Evolutionary conservation across 495 filamentous ascomycete species (phyloP).

Genomic region (Hypoxylon rickii): DNA sequence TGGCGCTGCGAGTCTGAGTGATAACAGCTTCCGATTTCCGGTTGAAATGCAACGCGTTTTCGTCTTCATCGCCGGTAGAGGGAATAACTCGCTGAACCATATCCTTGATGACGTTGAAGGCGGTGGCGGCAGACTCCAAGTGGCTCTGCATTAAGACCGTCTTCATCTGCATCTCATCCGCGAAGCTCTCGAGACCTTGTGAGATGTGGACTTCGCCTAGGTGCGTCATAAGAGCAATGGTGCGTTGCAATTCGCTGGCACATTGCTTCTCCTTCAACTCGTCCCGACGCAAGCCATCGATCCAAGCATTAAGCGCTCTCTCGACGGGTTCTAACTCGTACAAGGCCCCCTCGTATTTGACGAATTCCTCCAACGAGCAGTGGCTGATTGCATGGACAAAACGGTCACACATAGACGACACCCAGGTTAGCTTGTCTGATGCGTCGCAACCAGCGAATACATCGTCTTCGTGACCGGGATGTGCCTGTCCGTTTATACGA

Average conservation of each 20-base stretch:
- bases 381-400: conserved; percentile 77
- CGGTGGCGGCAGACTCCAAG: conserved; percentile 74
- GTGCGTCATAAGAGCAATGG: conserved; percentile 83
- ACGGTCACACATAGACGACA: conserved; percentile 78
- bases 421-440: conserved; percentile 83
- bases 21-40: conserved; percentile 73
- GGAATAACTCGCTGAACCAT: conserved; percentile 69
- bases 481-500: conserved; percentile 60
- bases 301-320: conserved; percentile 83
- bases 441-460: conserved; percentile 77
- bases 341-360: conserved; percentile 70
- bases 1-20: conserved; percentile 76
- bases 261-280: conserved; percentile 86
- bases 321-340: conserved; percentile 95
- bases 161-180: conserved; percentile 76
- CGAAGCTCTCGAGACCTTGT: conserved; percentile 72
- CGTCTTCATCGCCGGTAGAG: conserved; percentile 57
- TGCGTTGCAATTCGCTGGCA: conserved; percentile 75
- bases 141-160: conserved; percentile 76
- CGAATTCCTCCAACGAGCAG: conserved; percentile 78
- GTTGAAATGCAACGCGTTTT: conserved; percentile 68
- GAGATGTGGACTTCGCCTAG: conserved; percentile 80
- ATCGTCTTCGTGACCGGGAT: conserved; percentile 68
- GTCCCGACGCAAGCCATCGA: conserved; percentile 79
- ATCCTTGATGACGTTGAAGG: conserved; percentile 63